phyloP scores from a whole-genome alignment of 352 stramenopile species.

The Phytophthora palmivora region DNA sequence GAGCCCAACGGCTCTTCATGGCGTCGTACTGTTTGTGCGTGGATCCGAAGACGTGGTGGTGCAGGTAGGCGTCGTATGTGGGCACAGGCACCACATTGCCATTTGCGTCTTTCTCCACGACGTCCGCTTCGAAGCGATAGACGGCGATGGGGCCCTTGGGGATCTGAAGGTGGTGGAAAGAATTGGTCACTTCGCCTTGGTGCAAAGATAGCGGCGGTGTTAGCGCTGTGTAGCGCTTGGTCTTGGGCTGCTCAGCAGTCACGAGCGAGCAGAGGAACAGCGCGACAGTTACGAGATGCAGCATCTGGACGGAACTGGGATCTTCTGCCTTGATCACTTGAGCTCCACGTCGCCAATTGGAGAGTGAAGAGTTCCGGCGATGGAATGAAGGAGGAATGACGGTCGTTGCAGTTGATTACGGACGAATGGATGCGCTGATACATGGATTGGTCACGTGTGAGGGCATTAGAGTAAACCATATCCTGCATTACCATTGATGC shows the following conservation, averaged over 20 bases:
- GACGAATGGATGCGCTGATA: too few relatives aligned
- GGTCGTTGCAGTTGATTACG: conserved; percentile 19
- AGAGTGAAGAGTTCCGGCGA: conserved; percentile 8
- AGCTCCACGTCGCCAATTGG: conserved; percentile 9
- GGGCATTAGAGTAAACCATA: too few relatives aligned
- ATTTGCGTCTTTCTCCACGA: conserved; percentile 64
- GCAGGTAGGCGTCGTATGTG: conserved; percentile 80
- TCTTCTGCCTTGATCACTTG: conserved; percentile 1
- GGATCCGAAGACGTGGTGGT: conserved; percentile 85
- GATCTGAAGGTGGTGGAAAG: conserved; percentile 76
- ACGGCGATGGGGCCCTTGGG: conserved; percentile 81
- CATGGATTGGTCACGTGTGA: too few relatives aligned
- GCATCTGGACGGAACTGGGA: conserved; percentile 10
- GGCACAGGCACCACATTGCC: conserved; percentile 62
- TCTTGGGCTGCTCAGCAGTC: conserved; percentile 33
- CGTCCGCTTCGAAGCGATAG: conserved; percentile 81
- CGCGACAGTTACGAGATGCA: conserved; percentile 6
- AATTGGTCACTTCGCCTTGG: conserved; percentile 83
- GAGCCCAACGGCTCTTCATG: conserved; percentile 54
- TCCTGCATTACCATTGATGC: too few relatives aligned
- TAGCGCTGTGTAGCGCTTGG: conserved; percentile 71
- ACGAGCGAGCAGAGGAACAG: conserved; percentile 12
- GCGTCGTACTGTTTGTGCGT: conserved; percentile 70
- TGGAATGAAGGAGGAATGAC: conserved; percentile 2
- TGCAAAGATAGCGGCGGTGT: conserved; percentile 63